phyloP scores from a whole-genome alignment of 1,139 yeast genomes.

The Yamadazyma spencermartinsiae region DNA sequence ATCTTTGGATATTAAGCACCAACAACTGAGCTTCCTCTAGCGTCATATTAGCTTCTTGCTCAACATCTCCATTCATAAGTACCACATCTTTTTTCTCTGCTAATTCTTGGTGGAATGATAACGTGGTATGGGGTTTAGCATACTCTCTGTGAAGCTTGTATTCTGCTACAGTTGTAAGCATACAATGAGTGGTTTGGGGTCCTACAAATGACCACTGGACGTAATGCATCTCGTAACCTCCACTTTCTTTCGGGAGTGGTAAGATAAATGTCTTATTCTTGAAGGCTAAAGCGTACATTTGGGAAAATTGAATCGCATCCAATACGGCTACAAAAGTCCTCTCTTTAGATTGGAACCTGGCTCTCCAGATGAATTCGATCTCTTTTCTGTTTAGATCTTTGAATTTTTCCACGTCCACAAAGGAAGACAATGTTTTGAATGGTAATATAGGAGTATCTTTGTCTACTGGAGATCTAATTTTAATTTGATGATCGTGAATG shows the following conservation, averaged over 20 bases:
- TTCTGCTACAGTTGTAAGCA: constrained; percentile 90
- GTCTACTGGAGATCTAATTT: constrained; percentile 55
- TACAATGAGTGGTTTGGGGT: constrained; percentile 79
- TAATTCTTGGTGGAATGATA: constrained; percentile 84
- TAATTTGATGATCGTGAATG: constrained; percentile 61
- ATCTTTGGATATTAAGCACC: constrained; percentile 79
- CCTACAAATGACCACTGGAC: constrained; percentile 95
- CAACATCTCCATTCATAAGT: constrained; percentile 86
- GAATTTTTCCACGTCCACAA: constrained; percentile 67
- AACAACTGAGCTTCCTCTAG: constrained; percentile 78
- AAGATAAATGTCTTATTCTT: constrained; percentile 73
- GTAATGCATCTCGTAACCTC: constrained; percentile 81
- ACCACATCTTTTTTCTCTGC: constrained; percentile 62
- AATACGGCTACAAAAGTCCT: constrained; percentile 66
- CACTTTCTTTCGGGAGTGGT: constrained; percentile 60
- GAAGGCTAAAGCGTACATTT: constrained; percentile 66
- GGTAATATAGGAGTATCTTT: constrained; percentile 51
- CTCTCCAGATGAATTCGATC: constrained; percentile 85
- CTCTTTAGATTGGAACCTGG: constrained; percentile 69
- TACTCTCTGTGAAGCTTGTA: constrained; percentile 87
- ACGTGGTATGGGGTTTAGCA: constrained; percentile 93
- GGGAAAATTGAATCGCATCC: constrained; percentile 54
- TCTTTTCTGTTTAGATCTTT: constrained; percentile 58
- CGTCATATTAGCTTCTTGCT: constrained; percentile 63
- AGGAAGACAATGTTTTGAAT: constrained; percentile 71